Evolutionary conservation across 805 yeast genomes (phyloP).

Genomic region (Barnettozyma pratensis): DNA sequence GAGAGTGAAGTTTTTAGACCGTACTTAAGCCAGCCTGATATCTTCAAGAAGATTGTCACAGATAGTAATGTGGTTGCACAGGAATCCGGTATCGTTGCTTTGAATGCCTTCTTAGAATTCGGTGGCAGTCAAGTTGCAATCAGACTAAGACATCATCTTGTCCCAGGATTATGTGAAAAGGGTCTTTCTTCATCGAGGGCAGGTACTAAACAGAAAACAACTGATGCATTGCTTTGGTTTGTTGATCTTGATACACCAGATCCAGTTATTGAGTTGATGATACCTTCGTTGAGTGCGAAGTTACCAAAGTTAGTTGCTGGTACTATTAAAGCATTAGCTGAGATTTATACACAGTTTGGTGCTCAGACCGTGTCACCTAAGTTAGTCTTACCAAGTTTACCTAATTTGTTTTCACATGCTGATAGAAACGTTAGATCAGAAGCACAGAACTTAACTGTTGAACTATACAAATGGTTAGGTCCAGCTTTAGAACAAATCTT

Average conservation of each 20-base stretch:
- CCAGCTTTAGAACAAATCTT: conserved; percentile 47
- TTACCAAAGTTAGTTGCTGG: conserved; percentile 79
- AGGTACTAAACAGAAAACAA: conserved; percentile 62
- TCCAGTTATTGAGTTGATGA: conserved; percentile 58
- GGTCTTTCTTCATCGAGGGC: conserved; percentile 72
- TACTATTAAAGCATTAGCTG: conserved; percentile 48
- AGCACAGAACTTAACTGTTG: conserved; percentile 63
- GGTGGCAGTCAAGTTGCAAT: conserved; percentile 44
- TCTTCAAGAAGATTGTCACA: conserved; percentile 52
- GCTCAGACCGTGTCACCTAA: conserved; percentile 55
- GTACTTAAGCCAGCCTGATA: conserved; percentile 47
- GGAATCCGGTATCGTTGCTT: conserved; percentile 65
- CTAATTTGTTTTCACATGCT: conserved; percentile 75
- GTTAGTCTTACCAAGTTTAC: conserved; percentile 49
- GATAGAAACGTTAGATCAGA: conserved; percentile 83
- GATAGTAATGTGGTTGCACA: conserved; percentile 92
- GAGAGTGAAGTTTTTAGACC: conserved; percentile 50
- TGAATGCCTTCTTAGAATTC: conserved; percentile 48
- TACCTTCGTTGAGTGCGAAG: conserved; percentile 56
- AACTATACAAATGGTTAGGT: conserved; percentile 72
- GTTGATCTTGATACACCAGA: conserved; percentile 66
- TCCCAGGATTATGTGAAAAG: conserved; percentile 67
- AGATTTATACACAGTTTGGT: conserved; percentile 52
- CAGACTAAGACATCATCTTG: conserved; percentile 37
- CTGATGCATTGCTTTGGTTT: conserved; percentile 55